phyloP scores from a whole-genome alignment of 2,329 filamentous ascomycete species.

The Trichoderma sp. region DNA sequence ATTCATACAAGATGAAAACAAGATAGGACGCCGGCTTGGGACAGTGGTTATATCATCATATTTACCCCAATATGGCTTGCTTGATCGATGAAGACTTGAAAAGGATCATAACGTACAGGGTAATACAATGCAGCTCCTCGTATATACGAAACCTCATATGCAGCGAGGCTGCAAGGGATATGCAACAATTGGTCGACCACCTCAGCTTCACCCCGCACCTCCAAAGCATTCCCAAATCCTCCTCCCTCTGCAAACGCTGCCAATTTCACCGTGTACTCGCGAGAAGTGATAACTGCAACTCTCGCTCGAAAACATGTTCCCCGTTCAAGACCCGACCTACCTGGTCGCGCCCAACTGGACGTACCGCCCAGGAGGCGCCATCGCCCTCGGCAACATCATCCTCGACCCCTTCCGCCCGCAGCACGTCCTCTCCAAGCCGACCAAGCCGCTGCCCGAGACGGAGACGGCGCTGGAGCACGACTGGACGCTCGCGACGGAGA shows the following conservation, averaged over 20 bases:
- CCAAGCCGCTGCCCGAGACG: neutral
- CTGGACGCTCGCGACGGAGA: neutral
- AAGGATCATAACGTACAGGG: too few species aligned
- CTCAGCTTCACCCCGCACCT: neutral
- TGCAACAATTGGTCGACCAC: neutral
- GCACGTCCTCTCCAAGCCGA: neutral
- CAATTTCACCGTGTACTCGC: neutral
- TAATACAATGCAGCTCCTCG: neutral
- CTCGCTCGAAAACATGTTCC: neutral
- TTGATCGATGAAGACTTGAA: too few species aligned
- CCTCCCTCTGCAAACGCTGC: neutral
- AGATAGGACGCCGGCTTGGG: too few species aligned
- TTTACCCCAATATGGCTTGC: too few species aligned
- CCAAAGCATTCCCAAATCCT: too few species aligned
- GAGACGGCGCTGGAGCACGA: neutral
- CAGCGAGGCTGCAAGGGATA: too few species aligned
- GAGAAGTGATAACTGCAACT: neutral
- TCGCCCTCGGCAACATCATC: conserved; percentile 5
- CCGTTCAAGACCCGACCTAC: neutral
- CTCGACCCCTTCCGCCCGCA: neutral
- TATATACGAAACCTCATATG: neutral
- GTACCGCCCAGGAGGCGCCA: neutral
- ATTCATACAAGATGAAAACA: too few species aligned
- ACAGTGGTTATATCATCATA: too few species aligned
- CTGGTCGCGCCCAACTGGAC: conserved; percentile 3